Evolutionary conservation across 306 rosid species (phyloP).

Genomic region (Fragaria vesca): DNA sequence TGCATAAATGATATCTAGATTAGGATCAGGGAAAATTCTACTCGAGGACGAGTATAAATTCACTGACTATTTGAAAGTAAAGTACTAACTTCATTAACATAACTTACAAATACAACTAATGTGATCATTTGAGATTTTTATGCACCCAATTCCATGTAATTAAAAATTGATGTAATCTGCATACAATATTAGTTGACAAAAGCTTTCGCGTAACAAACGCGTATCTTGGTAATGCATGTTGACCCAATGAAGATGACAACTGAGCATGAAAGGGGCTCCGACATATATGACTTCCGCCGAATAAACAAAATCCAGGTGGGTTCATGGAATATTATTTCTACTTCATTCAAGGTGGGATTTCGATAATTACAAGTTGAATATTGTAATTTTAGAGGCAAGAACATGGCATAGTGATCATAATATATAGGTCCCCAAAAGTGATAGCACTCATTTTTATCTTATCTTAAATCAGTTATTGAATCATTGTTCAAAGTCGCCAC

Average conservation of each 20-base stretch:
- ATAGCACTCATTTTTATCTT: neutral
- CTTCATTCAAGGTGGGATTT: neutral
- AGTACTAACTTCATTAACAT: no score
- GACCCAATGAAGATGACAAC: constrained; percentile 4
- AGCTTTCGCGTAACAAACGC: neutral
- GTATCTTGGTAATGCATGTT: neutral
- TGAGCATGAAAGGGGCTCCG: neutral
- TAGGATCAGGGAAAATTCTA: no score
- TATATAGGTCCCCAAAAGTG: neutral
- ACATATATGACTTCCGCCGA: constrained; percentile 6
- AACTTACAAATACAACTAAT: no score
- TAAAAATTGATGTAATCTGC: no score
- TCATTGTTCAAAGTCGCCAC: neutral
- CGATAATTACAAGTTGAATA: neutral
- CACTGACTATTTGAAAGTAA: no score
- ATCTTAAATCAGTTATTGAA: neutral
- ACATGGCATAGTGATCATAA: constrained; percentile 1
- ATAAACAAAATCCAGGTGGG: constrained; percentile 11
- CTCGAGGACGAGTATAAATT: no score
- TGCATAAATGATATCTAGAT: no score
- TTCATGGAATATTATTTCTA: neutral
- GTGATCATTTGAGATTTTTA: no score
- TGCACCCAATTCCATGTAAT: no score
- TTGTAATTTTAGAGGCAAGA: neutral
- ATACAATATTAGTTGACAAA: no score